A percentile compares a stretch with the other conserved stretches of the same genome.
These are phyloP conservation scores for Geotrichum bryndzae DNA, from an alignment of 1,139 yeast genomes.

Conservation along the genomic window DNA sequence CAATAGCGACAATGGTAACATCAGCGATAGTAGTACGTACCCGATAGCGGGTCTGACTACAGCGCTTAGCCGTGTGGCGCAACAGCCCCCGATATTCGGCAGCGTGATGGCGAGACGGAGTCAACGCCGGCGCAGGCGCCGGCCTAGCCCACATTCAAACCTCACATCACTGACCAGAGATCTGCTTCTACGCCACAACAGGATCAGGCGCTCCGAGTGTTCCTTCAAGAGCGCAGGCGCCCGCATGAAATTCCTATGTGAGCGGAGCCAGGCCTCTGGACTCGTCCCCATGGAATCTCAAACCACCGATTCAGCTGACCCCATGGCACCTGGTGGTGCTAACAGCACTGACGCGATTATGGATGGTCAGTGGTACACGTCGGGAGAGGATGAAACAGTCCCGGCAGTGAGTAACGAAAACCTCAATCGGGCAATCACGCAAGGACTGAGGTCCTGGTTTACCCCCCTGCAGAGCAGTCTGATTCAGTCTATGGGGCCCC, in stretches of 20 bases:
- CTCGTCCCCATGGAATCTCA: neutral
- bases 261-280: conserved; percentile 1
- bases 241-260: conserved; percentile 5
- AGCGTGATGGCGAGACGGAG: neutral
- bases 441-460: neutral
- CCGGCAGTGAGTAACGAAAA: neutral
- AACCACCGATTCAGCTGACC: neutral
- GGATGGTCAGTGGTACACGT: neutral
- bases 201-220: neutral
- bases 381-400: neutral
- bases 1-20: neutral
- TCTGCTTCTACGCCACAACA: neutral
- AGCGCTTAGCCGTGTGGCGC: neutral
- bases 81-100: neutral
- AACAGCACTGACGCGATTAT: neutral
- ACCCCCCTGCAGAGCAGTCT: neutral
- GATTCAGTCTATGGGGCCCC: neutral
- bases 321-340: neutral
- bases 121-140: neutral
- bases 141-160: neutral
- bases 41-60: neutral
- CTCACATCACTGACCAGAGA: neutral
- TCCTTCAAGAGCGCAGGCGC: neutral
- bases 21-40: neutral
- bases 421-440: neutral